phyloP scores from a whole-genome alignment of 306 rosid species.

The Quercus berberidifolia region DNA sequence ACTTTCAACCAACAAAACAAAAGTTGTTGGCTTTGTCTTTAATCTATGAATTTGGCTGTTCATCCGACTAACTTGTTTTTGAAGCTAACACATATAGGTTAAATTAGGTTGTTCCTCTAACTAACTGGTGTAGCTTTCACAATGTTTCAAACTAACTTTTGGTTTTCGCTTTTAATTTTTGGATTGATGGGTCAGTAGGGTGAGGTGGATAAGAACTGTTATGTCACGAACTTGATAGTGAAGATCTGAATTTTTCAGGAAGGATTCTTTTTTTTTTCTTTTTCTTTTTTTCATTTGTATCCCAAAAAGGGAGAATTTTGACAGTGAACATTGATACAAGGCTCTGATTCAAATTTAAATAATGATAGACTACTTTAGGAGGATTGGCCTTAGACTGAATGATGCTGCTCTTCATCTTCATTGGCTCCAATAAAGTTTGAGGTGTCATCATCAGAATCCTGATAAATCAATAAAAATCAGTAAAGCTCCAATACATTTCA shows the following conservation, averaged over 20 bases:
- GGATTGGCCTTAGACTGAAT: constrained; percentile 22
- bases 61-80: constrained; percentile 11
- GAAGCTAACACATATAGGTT: neutral
- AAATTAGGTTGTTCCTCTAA: constrained; percentile 8
- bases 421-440: constrained; percentile 31
- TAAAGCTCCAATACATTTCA: neutral
- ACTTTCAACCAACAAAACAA: neutral
- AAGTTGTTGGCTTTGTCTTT: neutral
- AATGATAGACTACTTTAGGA: constrained; percentile 1
- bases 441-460: constrained; percentile 43
- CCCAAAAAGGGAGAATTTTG: constrained; percentile 16
- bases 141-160: neutral
- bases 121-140: constrained; percentile 9
- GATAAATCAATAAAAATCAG: constrained; percentile 1
- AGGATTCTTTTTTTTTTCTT: neutral
- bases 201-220: neutral
- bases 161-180: too few relatives aligned
- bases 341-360: constrained; percentile 30
- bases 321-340: constrained; percentile 36
- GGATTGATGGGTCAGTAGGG: constrained; percentile 22
- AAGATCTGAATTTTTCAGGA: neutral
- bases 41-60: neutral
- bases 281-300: constrained; percentile 1
- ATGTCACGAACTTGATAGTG: neutral
- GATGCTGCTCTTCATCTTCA: constrained; percentile 30